A percentile compares a stretch with the other conserved stretches of the same genome.
These are phyloP conservation scores for Lathyrus sativus DNA, from an alignment of 306 rosid genomes.

Conservation along the genomic window DNA sequence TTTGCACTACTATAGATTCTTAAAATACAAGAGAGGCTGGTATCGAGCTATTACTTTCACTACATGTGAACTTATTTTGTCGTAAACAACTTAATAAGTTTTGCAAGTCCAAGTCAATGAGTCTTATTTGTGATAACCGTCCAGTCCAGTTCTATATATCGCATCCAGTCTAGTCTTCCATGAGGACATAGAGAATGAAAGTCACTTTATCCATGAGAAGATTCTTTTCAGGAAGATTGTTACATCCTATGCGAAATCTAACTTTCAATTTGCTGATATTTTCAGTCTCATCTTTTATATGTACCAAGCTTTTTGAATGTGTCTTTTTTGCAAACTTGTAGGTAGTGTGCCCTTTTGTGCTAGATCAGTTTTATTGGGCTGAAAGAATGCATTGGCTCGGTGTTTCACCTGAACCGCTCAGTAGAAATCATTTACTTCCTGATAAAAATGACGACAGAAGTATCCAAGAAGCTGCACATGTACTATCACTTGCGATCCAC, in stretches of 20 bases:
- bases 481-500: slow-evolving; percentile 52
- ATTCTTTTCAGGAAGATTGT: neutral
- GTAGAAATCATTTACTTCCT: slow-evolving; percentile 63
- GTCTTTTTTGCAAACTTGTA: slow-evolving; percentile 38
- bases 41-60: neutral
- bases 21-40: neutral
- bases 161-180: neutral
- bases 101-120: neutral
- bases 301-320: too few species aligned
- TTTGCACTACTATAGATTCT: too few species aligned
- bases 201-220: neutral
- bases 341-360: slow-evolving; percentile 79
- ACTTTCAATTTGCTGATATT: neutral
- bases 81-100: neutral
- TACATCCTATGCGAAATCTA: neutral
- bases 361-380: slow-evolving; percentile 90
- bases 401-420: slow-evolving; percentile 74
- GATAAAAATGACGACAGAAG: slow-evolving; percentile 45
- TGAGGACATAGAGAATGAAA: neutral
- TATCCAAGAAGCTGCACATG: slow-evolving; percentile 59
- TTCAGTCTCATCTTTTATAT: neutral
- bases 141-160: neutral
- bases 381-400: slow-evolving; percentile 93
- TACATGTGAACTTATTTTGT: neutral
- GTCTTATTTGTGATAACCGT: neutral